Percentiles rank a stretch among this genome's conserved stretches.
phyloP scores from a whole-genome alignment of 148 eudicot species.

The Rhododendron ovatum region DNA sequence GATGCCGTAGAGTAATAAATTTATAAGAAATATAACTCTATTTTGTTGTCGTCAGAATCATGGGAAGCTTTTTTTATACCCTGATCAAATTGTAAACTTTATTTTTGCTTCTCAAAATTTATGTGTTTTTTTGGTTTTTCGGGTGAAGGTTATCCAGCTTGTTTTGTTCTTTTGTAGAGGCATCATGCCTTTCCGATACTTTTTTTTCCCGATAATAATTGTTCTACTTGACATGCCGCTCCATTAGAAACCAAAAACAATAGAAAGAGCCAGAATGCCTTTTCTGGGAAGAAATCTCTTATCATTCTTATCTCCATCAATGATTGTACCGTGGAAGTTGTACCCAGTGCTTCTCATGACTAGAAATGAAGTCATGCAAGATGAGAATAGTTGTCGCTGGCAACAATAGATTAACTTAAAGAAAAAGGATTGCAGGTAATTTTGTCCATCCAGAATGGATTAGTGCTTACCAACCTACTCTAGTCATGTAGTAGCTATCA shows the following conservation, averaged over 20 bases:
- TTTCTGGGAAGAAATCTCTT: background rate
- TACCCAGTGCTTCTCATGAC: background rate
- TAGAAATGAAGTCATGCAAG: background rate
- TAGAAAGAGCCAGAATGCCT: background rate
- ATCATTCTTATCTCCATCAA: background rate
- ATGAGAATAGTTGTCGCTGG: background rate
- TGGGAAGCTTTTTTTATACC: background rate
- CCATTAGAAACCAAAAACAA: background rate
- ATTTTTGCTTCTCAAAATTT: background rate
- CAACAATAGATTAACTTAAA: background rate
- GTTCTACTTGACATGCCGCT: background rate
- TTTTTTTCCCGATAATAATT: background rate
- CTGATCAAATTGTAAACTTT: background rate
- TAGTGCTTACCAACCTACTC: background rate
- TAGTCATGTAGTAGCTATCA: background rate
- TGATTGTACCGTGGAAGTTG: background rate
- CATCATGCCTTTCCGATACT: background rate
- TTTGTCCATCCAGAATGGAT: background rate
- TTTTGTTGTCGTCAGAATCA: background rate
- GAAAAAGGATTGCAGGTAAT: background rate
- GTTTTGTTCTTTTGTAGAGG: background rate
- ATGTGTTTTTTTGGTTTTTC: background rate
- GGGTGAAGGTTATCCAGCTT: background rate
- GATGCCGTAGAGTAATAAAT: background rate
- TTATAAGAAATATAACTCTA: background rate